Base-by-base conservation (phyloP, 2,329 filamentous ascomycete genomes). In the Malbranchea zuffiana region DNA sequence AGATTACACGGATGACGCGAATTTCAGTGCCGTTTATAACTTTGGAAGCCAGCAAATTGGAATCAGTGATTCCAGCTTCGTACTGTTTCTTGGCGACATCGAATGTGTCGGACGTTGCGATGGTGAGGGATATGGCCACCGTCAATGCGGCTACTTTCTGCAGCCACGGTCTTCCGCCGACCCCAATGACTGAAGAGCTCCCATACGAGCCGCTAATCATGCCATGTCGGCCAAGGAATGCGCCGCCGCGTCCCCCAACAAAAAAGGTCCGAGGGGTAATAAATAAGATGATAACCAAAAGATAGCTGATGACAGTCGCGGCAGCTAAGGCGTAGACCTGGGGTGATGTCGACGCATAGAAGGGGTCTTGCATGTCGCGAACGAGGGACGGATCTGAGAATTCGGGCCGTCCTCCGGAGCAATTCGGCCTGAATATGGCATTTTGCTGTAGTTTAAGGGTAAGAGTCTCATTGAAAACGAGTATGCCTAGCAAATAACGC, bases 181-280 rank as follows among this genome's bases (percentile, higher is more conserved):
- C 85, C 37, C 80, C 87, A 37, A 92, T 79, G 33, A 86, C 74
- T 19, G 78, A 72, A 15, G 73, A 74, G 40, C 69, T 68, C 12
- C 70, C 73, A 44, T 79, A 78, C 3, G 83, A 83, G 35, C 83
- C 80, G 54, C 81, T 82, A 32, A 87, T 92, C 61, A 94, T 87
- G 41, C 86, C 84, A 53, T 82, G 76, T 17, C 82, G 72, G 28
- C 83, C 82, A 32, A 92, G 67, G 41, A 90, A 80, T 29, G 68
- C 65, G 23, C 70, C 67, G 6, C 69, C 68, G 3, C 69, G 63
- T 15, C 85, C 84, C 37, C 85, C 85, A 41, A 92, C 78, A 44
- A 93, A 78, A 57, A 90, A 94, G 3, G 90, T 94, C 35, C 88
- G 78, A n/a, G 88, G 88, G 0, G 86, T 93, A 50, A 95, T 86